These are phyloP conservation scores for Pseudonectria foliicola DNA, from an alignment of 2,329 filamentous ascomycete species.

Conservation along the genomic window DNA sequence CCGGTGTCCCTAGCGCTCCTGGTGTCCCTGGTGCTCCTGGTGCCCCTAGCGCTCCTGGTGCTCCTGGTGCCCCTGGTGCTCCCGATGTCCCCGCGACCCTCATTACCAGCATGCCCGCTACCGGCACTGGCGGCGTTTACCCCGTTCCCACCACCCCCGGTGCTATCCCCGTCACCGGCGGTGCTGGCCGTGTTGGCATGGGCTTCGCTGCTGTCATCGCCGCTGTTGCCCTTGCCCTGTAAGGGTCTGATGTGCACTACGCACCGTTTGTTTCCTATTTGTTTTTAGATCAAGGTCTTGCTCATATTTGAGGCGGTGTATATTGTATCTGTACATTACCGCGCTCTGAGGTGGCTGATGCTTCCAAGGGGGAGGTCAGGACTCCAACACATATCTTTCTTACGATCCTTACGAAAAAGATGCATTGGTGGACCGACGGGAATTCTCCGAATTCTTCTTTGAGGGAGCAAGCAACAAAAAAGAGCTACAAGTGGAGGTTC, in stretches of 20 bases:
- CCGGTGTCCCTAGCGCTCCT: slow-evolving; percentile 14
- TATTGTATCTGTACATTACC: slow-evolving; percentile 18
- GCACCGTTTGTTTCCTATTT: slow-evolving; percentile 18
- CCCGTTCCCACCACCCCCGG: slow-evolving; percentile 28
- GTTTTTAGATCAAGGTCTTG: slow-evolving; percentile 20
- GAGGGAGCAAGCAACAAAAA: slow-evolving; percentile 14
- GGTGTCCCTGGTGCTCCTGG: slow-evolving; percentile 16
- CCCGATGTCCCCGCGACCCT: slow-evolving; percentile 17
- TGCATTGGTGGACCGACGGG: slow-evolving; percentile 22
- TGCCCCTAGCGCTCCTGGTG: slow-evolving; percentile 14
- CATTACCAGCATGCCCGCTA: slow-evolving; percentile 17
- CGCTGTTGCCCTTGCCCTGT: slow-evolving; percentile 39
- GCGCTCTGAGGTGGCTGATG: slow-evolving; percentile 10
- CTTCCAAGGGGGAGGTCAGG: slow-evolving; percentile 8
- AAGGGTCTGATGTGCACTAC: slow-evolving; percentile 24
- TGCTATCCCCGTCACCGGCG: slow-evolving; percentile 31
- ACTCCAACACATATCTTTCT: slow-evolving; percentile 38
- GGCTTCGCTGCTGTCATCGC: slow-evolving; percentile 40
- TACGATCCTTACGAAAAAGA: slow-evolving; percentile 50
- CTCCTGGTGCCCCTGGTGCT: slow-evolving; percentile 13
- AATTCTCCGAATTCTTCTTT: slow-evolving; percentile 10
- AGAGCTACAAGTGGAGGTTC: slow-evolving; percentile 16
- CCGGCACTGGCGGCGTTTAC: slow-evolving; percentile 25
- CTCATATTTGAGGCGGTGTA: slow-evolving; percentile 16
- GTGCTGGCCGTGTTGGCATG: slow-evolving; percentile 36